Base-by-base conservation (phyloP, 2,329 filamentous ascomycete genomes). In the Phoma sp. region DNA sequence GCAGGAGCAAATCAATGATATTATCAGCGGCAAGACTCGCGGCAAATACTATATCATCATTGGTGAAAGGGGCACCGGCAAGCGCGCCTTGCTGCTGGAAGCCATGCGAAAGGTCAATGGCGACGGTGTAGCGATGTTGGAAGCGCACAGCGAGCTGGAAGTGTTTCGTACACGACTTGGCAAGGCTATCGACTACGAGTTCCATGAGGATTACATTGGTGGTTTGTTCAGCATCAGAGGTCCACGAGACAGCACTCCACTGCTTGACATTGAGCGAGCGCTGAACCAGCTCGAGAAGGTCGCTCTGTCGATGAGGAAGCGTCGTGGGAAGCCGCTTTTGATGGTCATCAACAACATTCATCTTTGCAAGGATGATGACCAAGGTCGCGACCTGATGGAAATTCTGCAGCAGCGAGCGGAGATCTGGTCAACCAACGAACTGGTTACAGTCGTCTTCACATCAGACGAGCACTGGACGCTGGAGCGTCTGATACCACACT, bases 391-490 rank as follows among this genome's bases (percentile, higher is more conserved):
- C 71, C 79, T 99, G 12, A 84, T 99, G 28, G 95, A 98, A 74
- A 85, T 98, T 34, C 84, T 98, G 18, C 95, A 99, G 70, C 95
- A 99, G 73, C 86, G 93, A 30, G 93, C 95, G 0, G 95, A 99
- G 75, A 90, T 95, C 72, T 99, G 95, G 95, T 92, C 93, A 1
- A 93, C 92, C 1, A 87, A 90, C 28, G 93, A 92, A 60, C 83
- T 98, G 5, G 90, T 96, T 30, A 98, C 93, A 0, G 86, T 91
- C 79, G 87, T 99, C 17, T 92, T 99, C 77, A 98, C 96, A 74
- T 93, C 88, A 46, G 95, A 99, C 72, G 93, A 98, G 73, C 97
- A 96, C 76, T 99, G 93, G 95, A 90, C 98, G 0, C 96, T 96
- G 64, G 95, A 99, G 74, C 86, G 92, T 11, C 79, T 99, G 47